A percentile compares a stretch with the other conserved stretches of the same genome.
phyloP scores from a whole-genome alignment of 2,329 filamentous ascomycete genomes.

The Mycosphaerella arachidis region DNA sequence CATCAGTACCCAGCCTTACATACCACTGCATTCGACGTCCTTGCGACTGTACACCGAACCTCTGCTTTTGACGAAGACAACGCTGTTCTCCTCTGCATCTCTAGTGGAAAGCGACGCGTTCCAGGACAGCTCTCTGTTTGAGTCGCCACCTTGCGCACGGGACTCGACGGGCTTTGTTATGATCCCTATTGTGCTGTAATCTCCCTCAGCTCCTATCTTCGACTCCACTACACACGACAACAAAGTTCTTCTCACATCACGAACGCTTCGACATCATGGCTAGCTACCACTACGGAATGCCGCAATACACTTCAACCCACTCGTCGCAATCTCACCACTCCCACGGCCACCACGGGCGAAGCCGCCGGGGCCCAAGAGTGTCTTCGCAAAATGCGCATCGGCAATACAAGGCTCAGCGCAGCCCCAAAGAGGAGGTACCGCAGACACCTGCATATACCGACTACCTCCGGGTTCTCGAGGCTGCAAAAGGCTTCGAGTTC shows the following conservation, averaged over 20 bases:
- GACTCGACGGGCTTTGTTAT: conserved; percentile 11
- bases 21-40: background rate
- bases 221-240: conserved; percentile 2
- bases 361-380: conserved; percentile 75
- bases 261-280: conserved; percentile 36
- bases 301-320: conserved; percentile 47
- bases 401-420: conserved; percentile 72
- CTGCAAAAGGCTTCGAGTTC: conserved; percentile 86
- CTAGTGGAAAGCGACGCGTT: background rate
- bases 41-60: background rate
- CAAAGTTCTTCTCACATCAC: background rate
- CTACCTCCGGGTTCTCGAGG: conserved; percentile 85
- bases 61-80: background rate
- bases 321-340: conserved; percentile 51
- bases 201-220: conserved; percentile 6
- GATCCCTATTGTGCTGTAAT: conserved; percentile 12
- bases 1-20: conserved; percentile 1
- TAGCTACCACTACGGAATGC: conserved; percentile 47
- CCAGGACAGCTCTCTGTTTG: background rate
- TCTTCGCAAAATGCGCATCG: conserved; percentile 80
- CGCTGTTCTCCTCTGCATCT: background rate
- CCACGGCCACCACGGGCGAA: conserved; percentile 80
- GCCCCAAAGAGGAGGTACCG: conserved; percentile 81
- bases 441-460: conserved; percentile 70
- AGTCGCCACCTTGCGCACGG: conserved; percentile 10